These are phyloP conservation scores for Termitomyces sp. DNA, from an alignment of 768 basidiomycete species.

Conservation along the genomic window DNA sequence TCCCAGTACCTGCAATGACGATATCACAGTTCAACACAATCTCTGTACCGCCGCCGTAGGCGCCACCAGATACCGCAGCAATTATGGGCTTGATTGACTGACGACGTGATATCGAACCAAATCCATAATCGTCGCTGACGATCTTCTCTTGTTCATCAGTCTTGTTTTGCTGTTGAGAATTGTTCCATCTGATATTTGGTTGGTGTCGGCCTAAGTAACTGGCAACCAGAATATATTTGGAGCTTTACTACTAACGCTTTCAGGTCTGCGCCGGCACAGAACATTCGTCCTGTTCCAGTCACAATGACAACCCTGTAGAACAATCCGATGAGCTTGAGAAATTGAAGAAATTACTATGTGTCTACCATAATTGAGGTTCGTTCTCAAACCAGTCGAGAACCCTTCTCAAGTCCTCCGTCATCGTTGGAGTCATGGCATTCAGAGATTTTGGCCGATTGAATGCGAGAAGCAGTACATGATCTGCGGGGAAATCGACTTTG, in stretches of 20 bases:
- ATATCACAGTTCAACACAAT: conserved; percentile 75
- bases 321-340: neutral
- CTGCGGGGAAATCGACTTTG: conserved; percentile 32
- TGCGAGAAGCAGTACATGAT: conserved; percentile 37
- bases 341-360: conserved; percentile 2
- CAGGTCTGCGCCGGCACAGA: conserved; percentile 81
- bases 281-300: conserved; percentile 68
- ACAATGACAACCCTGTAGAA: conserved; percentile 63
- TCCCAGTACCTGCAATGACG: conserved; percentile 63
- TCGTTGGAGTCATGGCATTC: conserved; percentile 69
- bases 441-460: conserved; percentile 66
- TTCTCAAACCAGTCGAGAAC: conserved; percentile 73
- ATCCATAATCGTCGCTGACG: conserved; percentile 48
- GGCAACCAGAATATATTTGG: neutral
- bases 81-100: conserved; percentile 70
- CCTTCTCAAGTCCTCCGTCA: conserved; percentile 47
- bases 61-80: conserved; percentile 77
- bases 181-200: conserved; percentile 50
- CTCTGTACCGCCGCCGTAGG: conserved; percentile 65
- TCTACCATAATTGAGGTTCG: conserved; percentile 69
- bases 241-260: conserved; percentile 50
- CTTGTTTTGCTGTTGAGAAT: conserved; percentile 41
- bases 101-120: conserved; percentile 71
- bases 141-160: conserved; percentile 41
- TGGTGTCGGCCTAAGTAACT: neutral